Percentiles rank a stretch among this genome's conserved stretches.
Evolutionary conservation across 306 rosid species (phyloP).

Genomic region (Senna tora): DNA sequence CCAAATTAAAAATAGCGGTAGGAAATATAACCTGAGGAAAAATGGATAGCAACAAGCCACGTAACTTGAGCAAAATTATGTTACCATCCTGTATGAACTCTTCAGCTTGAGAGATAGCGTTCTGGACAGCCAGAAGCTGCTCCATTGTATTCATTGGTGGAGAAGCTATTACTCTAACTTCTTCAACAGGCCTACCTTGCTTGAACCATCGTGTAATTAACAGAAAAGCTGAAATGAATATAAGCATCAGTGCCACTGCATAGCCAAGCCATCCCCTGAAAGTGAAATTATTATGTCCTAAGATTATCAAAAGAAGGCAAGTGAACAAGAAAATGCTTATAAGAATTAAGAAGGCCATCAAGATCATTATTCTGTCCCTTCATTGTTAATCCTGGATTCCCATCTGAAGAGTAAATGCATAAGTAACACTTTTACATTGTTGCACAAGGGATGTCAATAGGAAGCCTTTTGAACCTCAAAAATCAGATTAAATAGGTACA

Average conservation of each 20-base stretch:
- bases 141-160: conserved; percentile 90
- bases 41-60: conserved; percentile 73
- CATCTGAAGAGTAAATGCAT: background rate
- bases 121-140: conserved; percentile 94
- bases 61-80: conserved; percentile 78
- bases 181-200: conserved; percentile 59
- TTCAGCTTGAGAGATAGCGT: conserved; percentile 77
- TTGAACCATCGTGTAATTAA: conserved; percentile 55
- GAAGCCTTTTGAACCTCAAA: background rate
- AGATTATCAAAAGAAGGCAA: conserved; percentile 13
- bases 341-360: background rate
- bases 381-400: background rate
- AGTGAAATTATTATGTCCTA: conserved; percentile 29
- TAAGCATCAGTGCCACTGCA: conserved; percentile 52
- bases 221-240: conserved; percentile 69
- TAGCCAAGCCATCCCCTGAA: conserved; percentile 90
- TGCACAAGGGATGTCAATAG: background rate
- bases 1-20: too few species aligned
- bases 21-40: conserved; percentile 99
- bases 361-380: background rate
- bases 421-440: background rate
- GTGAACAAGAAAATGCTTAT: conserved; percentile 10
- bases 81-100: conserved; percentile 76
- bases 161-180: conserved; percentile 76
- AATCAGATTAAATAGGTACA: background rate